phyloP scores from a whole-genome alignment of 495 filamentous ascomycete genomes.

The Xanthoparmelia taractica region DNA sequence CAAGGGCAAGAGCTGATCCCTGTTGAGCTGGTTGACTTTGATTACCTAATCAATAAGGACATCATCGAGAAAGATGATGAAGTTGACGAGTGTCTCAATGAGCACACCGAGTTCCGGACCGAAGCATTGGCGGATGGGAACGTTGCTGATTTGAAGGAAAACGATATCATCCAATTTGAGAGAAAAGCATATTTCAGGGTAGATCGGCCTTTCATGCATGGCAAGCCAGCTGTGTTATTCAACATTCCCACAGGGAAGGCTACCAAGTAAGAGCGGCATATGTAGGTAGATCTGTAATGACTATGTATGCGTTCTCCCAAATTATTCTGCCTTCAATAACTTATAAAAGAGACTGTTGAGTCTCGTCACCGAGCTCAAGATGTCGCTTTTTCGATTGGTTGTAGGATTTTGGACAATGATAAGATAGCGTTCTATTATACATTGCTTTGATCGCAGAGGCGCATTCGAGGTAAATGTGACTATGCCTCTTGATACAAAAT shows the following conservation, averaged over 20 bases:
- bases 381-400: not conserved
- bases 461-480: not conserved
- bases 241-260: constrained; percentile 68
- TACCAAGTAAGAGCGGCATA: constrained; percentile 18
- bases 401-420: not conserved
- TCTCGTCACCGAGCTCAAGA: not conserved
- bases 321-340: not conserved
- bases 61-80: constrained; percentile 74
- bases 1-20: constrained; percentile 68
- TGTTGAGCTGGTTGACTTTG: constrained; percentile 83
- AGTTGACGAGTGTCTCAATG: constrained; percentile 72
- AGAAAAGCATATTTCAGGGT: constrained; percentile 83
- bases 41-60: constrained; percentile 88
- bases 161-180: constrained; percentile 91
- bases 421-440: not conserved
- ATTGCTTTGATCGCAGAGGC: not conserved
- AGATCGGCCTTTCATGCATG: constrained; percentile 49
- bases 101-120: constrained; percentile 66
- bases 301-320: not conserved
- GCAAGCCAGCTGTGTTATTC: constrained; percentile 60
- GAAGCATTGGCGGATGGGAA: constrained; percentile 74
- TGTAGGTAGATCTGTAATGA: not conserved
- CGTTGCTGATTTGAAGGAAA: constrained; percentile 63
- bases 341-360: not conserved
- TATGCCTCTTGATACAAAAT: not conserved